Base-by-base conservation (phyloP, 306 rosid genomes). In the Carpinus viminea region DNA sequence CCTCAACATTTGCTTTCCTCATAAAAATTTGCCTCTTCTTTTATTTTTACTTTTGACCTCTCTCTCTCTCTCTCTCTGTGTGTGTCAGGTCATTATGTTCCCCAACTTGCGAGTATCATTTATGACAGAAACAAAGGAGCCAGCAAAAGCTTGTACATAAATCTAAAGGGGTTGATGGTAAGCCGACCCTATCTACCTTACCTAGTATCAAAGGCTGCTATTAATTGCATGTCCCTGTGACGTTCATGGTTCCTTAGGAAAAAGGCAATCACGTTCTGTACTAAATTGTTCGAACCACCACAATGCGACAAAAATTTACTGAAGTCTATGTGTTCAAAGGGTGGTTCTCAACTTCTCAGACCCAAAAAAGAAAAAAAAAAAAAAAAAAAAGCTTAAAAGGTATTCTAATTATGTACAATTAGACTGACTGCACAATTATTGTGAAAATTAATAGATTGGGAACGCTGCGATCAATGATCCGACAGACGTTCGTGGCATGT, bases 141-240 rank as follows among this genome's bases (percentile, higher is more conserved):
- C 46, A 50, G 47, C 54, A 84, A 75, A 53, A 80, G 45, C 64
- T 75, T 73, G 13, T 41, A 68, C 71, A 84, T 91, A 56, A 89
- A 89, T 65, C 84, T 89, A 65, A 91, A 86, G 77, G 96, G 93
- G 13, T 82, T 91, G 85, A 79, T 91, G 91, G 96, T 91, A 74
- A 45, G 71, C 12, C 24, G 4, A 5, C 31, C 17, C 17, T 41
- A 41, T 41, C 6, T 3, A 48, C 12, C 15, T 48, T 45, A 45
- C 48, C 48, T 45, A 45, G 3, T 24, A 24, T 47, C 51, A 47
- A 47, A 8, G 51, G 51, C 12, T 47, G 51, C 10, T 11, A 47
- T 38, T 38, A 4, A 38, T 41, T 41, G 45, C 8, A 41, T 31
- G 34, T 31, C 26, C 26, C 1, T 24, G 26, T 24, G 26, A 38